A percentile compares a stretch with the other conserved stretches of the same genome.
Evolutionary conservation across 2,329 filamentous ascomycete species (phyloP).

Genomic region (Diaporthe nobilis): DNA sequence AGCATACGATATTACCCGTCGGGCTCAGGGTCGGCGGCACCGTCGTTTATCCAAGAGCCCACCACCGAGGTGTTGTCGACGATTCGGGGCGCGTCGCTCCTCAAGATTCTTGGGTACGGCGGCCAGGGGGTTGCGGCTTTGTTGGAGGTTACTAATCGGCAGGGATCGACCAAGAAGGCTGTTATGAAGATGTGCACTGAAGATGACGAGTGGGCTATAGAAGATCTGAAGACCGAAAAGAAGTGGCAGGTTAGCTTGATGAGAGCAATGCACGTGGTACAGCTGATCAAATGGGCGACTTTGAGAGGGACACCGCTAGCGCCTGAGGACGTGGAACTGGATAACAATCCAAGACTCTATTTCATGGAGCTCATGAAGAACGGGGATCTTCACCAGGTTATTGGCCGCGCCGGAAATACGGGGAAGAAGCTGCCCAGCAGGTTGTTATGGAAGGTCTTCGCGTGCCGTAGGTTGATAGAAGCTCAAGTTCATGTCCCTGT

Average conservation of each 20-base stretch:
- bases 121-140: neutral
- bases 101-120: slow-evolving; percentile 1
- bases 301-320: neutral
- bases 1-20: neutral
- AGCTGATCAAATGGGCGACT: neutral
- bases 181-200: slow-evolving; percentile 1
- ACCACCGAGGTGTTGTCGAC: neutral
- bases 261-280: slow-evolving; percentile 11
- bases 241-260: neutral
- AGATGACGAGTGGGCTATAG: neutral
- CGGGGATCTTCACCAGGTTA: neutral
- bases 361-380: slow-evolving; percentile 24
- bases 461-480: neutral
- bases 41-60: neutral
- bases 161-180: neutral
- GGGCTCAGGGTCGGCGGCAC: neutral
- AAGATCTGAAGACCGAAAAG: slow-evolving; percentile 1
- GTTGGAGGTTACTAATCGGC: neutral
- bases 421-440: neutral
- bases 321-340: neutral
- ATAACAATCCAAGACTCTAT: neutral
- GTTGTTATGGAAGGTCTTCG: slow-evolving; percentile 9
- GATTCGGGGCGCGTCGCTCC: neutral
- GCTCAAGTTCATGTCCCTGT: rapidly evolving
- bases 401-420: neutral